phyloP scores from a whole-genome alignment of 2,329 filamentous ascomycete genomes.

The Stagonosporopsis cucurbitacearum region DNA sequence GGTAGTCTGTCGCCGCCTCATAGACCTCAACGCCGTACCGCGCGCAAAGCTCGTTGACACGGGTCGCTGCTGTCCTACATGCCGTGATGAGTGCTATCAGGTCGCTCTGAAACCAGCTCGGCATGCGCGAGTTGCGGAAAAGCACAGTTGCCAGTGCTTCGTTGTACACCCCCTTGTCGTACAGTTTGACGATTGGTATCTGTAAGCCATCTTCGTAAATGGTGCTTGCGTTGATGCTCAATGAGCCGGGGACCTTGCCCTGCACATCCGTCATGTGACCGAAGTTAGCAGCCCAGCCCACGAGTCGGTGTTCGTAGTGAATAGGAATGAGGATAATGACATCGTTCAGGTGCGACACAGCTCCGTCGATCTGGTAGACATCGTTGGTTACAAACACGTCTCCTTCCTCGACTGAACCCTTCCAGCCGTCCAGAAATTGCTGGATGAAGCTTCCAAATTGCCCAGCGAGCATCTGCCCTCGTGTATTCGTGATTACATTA shows the following conservation, averaged over 20 bases:
- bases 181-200: conserved; percentile 58
- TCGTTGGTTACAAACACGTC: conserved; percentile 61
- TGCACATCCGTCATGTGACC: conserved; percentile 56
- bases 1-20: conserved; percentile 53
- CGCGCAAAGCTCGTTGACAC: conserved; percentile 55
- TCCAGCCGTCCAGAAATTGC: conserved; percentile 56
- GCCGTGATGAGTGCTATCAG: conserved; percentile 56
- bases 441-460: conserved; percentile 60
- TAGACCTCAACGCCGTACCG: conserved; percentile 56
- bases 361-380: conserved; percentile 57
- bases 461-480: conserved; percentile 59
- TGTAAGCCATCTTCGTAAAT: conserved; percentile 60
- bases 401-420: conserved; percentile 57
- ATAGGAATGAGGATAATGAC: conserved; percentile 59
- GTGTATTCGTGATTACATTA: conserved; percentile 59
- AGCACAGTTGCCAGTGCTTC: conserved; percentile 54
- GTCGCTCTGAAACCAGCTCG: conserved; percentile 58
- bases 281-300: conserved; percentile 60
- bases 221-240: conserved; percentile 58
- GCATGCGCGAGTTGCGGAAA: conserved; percentile 57
- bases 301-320: conserved; percentile 52
- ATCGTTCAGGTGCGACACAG: conserved; percentile 59
- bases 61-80: conserved; percentile 53
- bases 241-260: conserved; percentile 58
- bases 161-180: conserved; percentile 54